Evolutionary conservation across 106 monocot genomes (phyloP), one percentile per base, ranked within the genome.

Genomic region (Acorus gramineus): DNA sequence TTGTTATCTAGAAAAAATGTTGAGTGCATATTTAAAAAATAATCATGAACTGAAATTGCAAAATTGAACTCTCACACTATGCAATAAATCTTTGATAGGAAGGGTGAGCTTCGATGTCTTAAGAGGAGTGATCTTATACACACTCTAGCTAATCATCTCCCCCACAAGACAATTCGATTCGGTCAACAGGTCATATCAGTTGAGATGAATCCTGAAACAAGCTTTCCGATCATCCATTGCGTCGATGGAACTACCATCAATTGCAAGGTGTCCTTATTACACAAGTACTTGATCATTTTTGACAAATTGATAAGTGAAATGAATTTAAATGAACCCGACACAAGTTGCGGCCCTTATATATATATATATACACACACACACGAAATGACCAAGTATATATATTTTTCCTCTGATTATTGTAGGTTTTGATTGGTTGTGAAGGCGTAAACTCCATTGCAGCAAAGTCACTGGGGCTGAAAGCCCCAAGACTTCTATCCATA

Each of bases 371-470:
- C n/a, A n/a, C n/a, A n/a, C 44, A 7, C 9, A 2, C 8, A 42
- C 11, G 7, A 42, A 42, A 42, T 59, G 0, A 5, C 6, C 2
- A 57, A 3, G 3, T 2, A 57, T 57, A 13, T n/a, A 6, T 2
- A 46, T 8, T n/a, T 62, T 9, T 47, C 1, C 47, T 4, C 47
- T 44, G 5, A 10, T 44, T 3, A 6, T 3, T 72, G 42, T 56
- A 83, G 83, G 65, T 85, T 68, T 46, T 85, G 14, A 69, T 85
- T 63, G 80, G 77, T 11, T 85, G 80, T 7, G 85, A 85, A 45
- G 85, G 85, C 52, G 64, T 63, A 46, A 73, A 80, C 49, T 84
- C 84, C 11, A 46, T 77, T 9, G 65, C 80, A 51, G 69, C 77
- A 44, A 85, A 55, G 6, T 51, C 68, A 6, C 28, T 85, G 13